Conservation (phyloP, 2,329 filamentous ascomycete species). For the Fusarium sp. region DNA sequence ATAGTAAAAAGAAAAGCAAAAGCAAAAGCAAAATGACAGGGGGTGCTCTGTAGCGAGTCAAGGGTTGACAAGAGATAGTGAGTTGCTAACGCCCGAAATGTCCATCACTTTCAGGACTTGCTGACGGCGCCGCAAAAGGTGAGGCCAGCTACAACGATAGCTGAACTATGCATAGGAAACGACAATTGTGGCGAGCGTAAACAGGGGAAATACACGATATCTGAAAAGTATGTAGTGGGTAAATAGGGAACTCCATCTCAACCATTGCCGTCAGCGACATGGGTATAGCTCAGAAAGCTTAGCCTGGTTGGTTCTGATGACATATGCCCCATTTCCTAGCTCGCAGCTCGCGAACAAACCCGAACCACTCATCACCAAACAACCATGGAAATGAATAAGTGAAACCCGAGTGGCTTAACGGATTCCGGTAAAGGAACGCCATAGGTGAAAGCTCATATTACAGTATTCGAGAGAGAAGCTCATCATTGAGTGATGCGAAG, state of each 20-base stretch:
- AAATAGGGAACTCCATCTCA: conserved; percentile 14
- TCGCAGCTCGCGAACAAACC: conserved; percentile 36
- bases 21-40: conserved; percentile 15
- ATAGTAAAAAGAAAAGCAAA: conserved; percentile 30
- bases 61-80: conserved; percentile 18
- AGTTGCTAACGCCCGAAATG: conserved; percentile 14
- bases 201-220: conserved; percentile 2
- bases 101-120: conserved; percentile 14
- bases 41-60: conserved; percentile 31
- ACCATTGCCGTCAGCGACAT: conserved; percentile 28
- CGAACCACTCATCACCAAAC: conserved; percentile 21
- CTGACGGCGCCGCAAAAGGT: conserved; percentile 17
- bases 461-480: not conserved
- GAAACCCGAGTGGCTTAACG: not conserved
- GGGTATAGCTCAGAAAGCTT: conserved; percentile 17
- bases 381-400: conserved; percentile 2
- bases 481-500: not conserved
- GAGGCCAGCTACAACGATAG: conserved; percentile 22
- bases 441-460: not conserved
- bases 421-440: not conserved
- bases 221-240: not conserved
- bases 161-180: conserved; percentile 6
- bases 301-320: conserved; percentile 6
- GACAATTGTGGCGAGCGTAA: not conserved
- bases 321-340: conserved; percentile 21